phyloP scores from a whole-genome alignment of 2,329 filamentous ascomycete species.

The Colletotrichum sp. region DNA sequence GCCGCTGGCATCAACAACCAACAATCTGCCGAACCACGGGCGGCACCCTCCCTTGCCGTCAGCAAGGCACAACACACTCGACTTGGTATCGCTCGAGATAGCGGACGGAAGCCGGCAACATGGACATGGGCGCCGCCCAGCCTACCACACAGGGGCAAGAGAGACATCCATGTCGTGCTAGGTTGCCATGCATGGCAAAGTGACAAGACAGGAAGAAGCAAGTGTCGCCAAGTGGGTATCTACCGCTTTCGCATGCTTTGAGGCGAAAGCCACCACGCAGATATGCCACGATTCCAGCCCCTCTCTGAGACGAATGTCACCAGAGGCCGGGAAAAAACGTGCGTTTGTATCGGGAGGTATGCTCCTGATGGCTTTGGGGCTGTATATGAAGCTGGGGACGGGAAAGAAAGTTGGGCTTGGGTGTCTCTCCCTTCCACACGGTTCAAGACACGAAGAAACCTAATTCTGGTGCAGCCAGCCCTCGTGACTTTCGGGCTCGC shows the following conservation, averaged over 20 bases:
- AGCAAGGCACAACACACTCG: neutral
- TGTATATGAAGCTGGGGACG: neutral
- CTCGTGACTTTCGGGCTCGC: neutral
- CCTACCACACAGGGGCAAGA: neutral
- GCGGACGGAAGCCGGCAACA: neutral
- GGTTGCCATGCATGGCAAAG: constrained; percentile 6
- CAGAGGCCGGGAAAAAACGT: neutral
- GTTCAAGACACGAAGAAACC: neutral
- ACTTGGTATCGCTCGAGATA: neutral
- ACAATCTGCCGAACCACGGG: neutral
- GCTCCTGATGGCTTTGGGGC: neutral
- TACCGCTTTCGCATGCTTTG: neutral
- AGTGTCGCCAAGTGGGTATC: neutral
- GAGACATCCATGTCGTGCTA: neutral
- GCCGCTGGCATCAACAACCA: neutral
- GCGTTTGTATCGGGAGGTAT: neutral
- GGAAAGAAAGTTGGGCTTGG: neutral
- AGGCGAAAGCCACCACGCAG: neutral
- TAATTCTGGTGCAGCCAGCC: neutral
- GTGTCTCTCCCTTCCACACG: neutral
- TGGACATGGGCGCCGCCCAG: neutral
- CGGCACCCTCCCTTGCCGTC: neutral
- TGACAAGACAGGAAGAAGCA: constrained; percentile 1
- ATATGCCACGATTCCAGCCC: neutral
- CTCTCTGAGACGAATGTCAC: neutral